Evolutionary conservation across 2,329 filamentous ascomycete species (phyloP), one percentile per base, ranked within the genome.

Genomic region (Dothidotthia symphoricarpi): DNA sequence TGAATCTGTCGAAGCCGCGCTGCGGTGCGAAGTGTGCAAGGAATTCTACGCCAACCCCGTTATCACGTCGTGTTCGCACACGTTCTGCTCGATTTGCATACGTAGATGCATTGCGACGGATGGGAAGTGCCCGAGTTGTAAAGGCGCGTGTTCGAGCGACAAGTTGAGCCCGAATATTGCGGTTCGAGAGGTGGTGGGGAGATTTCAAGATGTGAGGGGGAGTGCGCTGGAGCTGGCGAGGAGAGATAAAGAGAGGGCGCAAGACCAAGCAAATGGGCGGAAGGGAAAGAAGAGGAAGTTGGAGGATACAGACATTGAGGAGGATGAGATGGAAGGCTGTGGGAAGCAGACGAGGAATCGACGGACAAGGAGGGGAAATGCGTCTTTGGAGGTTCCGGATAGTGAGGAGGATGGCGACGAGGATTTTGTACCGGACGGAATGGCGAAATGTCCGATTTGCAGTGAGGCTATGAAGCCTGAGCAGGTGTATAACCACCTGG

Each of bases 11-110:
- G 93, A 98, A 60, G 82, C 85, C 43, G 82, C 89, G 3, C 75
- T 98, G 14, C 87, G 93, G 55, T 98, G 93, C 69, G 88, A 97
- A 68, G 86, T 98, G 43, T 98, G 93, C 79, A 97, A 97, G 65
- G 94, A 98, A 67, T 95, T 97, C 69, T 97, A 87, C 72, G 82
- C 82, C 45, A 95, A 89, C 34, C 93, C 93, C 0, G 93, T 98
- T 80, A 84, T 96, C 47, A 98, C 93, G 1, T 86, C 87, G 1
- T 98, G 93, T 70, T 86, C 82, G 36, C 93, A 98, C 64, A 97
- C 93, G 0, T 98, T 98, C 62, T 98, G 93, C 74, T 96, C 91
- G 6, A 72, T 95, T 36, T 98, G 93, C 66, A 97, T 98, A 63
- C 85, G 93, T 19, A 78, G 90, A 47, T 88, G 86, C 44, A 76